These are phyloP conservation scores for Botrytis fabae DNA, from an alignment of 2,329 filamentous ascomycete genomes.

Conservation along the genomic window DNA sequence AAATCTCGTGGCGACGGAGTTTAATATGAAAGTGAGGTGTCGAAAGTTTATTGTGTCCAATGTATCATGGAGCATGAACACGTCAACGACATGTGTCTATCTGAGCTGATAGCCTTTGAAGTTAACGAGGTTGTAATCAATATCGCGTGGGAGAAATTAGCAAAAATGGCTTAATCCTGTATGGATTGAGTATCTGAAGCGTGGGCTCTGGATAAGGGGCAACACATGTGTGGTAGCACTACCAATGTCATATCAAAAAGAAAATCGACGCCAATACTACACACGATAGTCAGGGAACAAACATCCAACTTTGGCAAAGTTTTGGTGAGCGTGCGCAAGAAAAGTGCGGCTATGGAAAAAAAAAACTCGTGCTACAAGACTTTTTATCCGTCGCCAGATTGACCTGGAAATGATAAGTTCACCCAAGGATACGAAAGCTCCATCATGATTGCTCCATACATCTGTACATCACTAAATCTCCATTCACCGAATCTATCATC, in stretches of 20 bases:
- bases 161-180: background rate
- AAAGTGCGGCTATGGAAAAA: background rate
- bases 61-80: background rate
- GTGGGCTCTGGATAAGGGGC: background rate
- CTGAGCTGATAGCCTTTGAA: background rate
- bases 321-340: background rate
- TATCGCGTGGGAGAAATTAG: background rate
- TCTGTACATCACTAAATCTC: background rate
- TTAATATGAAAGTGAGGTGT: background rate
- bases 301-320: background rate
- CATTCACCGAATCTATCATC: background rate
- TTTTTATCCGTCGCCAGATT: background rate
- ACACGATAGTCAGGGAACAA: background rate
- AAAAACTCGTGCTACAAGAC: background rate
- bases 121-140: background rate
- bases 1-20: background rate
- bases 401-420: background rate
- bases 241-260: background rate
- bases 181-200: background rate
- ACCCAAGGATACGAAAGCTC: background rate
- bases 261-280: background rate
- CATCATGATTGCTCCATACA: background rate
- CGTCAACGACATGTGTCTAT: background rate
- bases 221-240: background rate
- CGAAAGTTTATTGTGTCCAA: background rate